These are phyloP conservation scores for Pseudohyphozyma bogoriensis DNA, from an alignment of 768 basidiomycete genomes.

Conservation along the genomic window DNA sequence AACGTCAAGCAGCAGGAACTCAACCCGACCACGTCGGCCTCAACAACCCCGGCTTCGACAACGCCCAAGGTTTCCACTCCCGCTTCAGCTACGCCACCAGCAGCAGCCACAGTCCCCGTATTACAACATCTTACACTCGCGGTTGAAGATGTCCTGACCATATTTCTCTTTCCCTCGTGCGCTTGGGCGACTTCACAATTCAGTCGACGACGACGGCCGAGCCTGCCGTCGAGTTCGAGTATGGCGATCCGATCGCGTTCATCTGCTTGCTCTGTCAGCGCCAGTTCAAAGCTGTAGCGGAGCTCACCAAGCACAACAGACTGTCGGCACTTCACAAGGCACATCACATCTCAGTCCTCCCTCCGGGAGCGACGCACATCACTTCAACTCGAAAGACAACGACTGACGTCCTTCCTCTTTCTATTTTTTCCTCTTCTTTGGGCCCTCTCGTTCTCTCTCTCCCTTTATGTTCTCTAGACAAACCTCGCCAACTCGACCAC, in stretches of 20 bases:
- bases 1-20: conserved; percentile 89
- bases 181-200: not conserved
- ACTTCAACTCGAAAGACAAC: not conserved
- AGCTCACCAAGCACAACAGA: conserved; percentile 77
- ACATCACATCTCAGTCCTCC: conserved; percentile 34
- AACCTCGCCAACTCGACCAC: conserved; percentile 54
- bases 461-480: conserved; percentile 48
- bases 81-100: not conserved
- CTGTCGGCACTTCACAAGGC: conserved; percentile 96
- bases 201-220: not conserved
- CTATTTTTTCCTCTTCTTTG: conserved; percentile 7
- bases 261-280: conserved; percentile 85
- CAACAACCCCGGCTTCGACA: conserved; percentile 2
- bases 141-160: conserved; percentile 10
- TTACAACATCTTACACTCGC: conserved; percentile 15
- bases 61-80: not conserved
- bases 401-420: conserved; percentile 33
- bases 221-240: conserved; percentile 62
- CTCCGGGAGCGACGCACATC: not conserved
- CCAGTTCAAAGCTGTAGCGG: conserved; percentile 79
- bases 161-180: not conserved
- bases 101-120: conserved; percentile 13
- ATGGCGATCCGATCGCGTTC: conserved; percentile 60
- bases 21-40: conserved; percentile 32
- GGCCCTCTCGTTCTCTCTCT: conserved; percentile 3